phyloP scores from a whole-genome alignment of 2,329 filamentous ascomycete species.

The Diaporthe sp. region DNA sequence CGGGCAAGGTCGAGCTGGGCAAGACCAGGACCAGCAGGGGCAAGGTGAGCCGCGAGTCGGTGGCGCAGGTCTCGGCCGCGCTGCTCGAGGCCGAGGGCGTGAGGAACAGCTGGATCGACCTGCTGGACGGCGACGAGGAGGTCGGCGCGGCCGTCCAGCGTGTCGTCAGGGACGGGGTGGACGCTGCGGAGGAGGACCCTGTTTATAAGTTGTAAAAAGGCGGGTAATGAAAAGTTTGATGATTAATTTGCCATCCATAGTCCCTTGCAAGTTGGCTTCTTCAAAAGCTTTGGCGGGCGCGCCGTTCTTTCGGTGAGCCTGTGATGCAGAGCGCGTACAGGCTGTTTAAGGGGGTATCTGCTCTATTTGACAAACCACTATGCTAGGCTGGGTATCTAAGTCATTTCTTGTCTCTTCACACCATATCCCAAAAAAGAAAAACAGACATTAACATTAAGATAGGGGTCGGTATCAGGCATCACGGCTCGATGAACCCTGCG shows the following conservation, averaged over 20 bases:
- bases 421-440: not conserved
- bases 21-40: constrained; percentile 57
- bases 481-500: not conserved
- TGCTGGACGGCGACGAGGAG: constrained; percentile 67
- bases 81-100: constrained; percentile 65
- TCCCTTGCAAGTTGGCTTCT: not conserved
- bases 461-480: not conserved
- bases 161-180: constrained; percentile 63
- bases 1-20: constrained; percentile 62
- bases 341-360: constrained; percentile 31
- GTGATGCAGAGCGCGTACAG: not conserved
- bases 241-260: not conserved
- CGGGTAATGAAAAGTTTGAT: no score
- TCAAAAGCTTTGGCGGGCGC: not conserved
- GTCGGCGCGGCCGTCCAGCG: constrained; percentile 62
- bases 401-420: not conserved
- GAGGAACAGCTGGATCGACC: constrained; percentile 67
- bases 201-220: constrained; percentile 44
- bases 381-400: constrained; percentile 11
- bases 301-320: not conserved
- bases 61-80: constrained; percentile 70
- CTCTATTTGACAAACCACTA: constrained; percentile 20
- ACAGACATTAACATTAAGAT: constrained; percentile 23
- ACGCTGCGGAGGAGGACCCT: constrained; percentile 67
- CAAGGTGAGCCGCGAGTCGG: constrained; percentile 68